Base-by-base conservation (phyloP, 1,284 basidiomycete species). In the Microbotryum saponariae region DNA sequence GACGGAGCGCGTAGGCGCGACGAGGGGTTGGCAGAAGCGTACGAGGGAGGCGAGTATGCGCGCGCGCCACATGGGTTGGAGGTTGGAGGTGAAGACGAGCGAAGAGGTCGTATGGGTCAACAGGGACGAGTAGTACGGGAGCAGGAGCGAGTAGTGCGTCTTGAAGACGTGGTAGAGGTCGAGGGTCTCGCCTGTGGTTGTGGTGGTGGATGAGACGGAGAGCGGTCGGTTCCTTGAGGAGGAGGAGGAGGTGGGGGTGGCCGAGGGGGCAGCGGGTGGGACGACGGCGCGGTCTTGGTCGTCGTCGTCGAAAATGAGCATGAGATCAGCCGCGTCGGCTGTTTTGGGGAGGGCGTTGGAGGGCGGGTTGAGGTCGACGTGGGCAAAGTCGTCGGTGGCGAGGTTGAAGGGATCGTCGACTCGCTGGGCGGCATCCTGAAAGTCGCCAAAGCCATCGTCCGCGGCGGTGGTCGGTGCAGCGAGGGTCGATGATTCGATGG, bases 1-100 rank as follows among this genome's bases (percentile, higher is more conserved):
- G 83, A 86, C 88, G 66, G 81, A 78, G 4, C 81, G 79, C 2
- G 91, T 76, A 1, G 91, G 89, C 66, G 88, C 76, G 10, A 81
- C 65, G 6, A 62, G 56, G 1, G 79, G 75, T 3, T 87, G 87
- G 45, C 94, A 83, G 73, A 89, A 94, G 1, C 80, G 78, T 1
- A 83, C 79, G 10, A 93, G 82, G 1, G 89, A 78, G 51, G 83
- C 83, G 6, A 93, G 79, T 8, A 81, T 63, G 37, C 63, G 64
- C 1, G 71, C 69, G 37, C 67, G 64, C 21, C 53, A 46, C 47
- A 68, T 54, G 6, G 65, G 65, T 5, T 65, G 31, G 27, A 66
- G 55, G 14, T 61, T 48, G 23, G 59, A 60, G 21, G 69, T 67
- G 58, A 72, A 72, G 44, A 72, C 60, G 58, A 73, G 76, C 4